Percentiles rank a stretch among this genome's conserved stretches.
phyloP scores from a whole-genome alignment of 2,329 filamentous ascomycete genomes.

The Alternaria atra region DNA sequence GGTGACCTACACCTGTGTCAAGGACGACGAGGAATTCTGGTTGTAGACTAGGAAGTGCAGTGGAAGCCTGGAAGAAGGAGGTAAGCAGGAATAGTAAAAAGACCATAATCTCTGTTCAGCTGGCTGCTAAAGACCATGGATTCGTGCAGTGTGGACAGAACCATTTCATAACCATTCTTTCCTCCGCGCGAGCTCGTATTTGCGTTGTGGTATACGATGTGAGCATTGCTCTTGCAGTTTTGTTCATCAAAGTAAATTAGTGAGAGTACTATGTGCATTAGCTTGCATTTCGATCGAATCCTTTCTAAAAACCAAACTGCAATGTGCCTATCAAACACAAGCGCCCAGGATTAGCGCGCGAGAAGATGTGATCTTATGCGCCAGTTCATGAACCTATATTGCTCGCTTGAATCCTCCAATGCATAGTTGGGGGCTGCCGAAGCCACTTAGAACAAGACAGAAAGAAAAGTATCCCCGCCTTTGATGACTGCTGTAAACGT shows the following conservation, averaged over 20 bases:
- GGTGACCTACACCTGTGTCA: slow-evolving; percentile 25
- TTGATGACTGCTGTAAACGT: neutral
- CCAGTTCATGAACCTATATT: neutral
- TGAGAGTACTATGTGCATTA: neutral
- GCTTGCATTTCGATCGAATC: neutral
- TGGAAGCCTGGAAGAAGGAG: neutral
- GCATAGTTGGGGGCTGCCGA: neutral
- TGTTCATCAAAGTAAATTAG: neutral
- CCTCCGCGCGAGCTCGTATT: neutral
- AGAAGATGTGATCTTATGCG: neutral
- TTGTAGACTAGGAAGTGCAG: slow-evolving; percentile 4
- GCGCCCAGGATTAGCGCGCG: neutral
- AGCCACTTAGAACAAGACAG: neutral
- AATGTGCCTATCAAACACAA: neutral
- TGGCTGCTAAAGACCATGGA: neutral
- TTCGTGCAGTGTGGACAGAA: neutral
- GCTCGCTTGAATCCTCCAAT: neutral
- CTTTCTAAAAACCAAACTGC: neutral
- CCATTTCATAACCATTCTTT: neutral
- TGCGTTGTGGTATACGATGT: neutral
- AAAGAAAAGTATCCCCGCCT: neutral
- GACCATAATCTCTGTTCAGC: slow-evolving; percentile 10
- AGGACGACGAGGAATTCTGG: slow-evolving; percentile 15
- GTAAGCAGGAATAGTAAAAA: neutral
- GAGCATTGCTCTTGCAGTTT: neutral